phyloP scores from a whole-genome alignment of 192 early-diverging fungal genomes.

The Coemansia umbellata region DNA sequence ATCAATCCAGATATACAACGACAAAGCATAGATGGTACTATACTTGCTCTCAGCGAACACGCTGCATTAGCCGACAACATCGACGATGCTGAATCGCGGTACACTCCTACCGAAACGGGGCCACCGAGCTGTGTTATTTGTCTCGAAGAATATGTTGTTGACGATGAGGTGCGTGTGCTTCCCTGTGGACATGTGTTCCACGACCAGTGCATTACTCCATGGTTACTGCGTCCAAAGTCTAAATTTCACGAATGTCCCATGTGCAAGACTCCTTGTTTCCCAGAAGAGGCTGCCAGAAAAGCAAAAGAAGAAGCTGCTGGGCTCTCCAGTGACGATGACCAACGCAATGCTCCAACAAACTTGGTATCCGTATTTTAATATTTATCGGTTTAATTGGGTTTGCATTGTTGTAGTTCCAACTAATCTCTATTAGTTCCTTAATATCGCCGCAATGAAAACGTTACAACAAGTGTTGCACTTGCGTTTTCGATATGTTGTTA shows the following conservation, averaged over 20 bases:
- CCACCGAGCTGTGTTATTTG: conserved; percentile 60
- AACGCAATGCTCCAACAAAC: not conserved
- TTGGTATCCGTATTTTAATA: conserved; percentile 29
- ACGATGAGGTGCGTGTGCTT: conserved; percentile 57
- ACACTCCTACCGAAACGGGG: not conserved
- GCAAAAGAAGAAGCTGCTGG: conserved; percentile 12
- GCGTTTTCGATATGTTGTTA: too few species aligned
- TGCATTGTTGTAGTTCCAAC: too few species aligned
- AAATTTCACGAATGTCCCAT: conserved; percentile 45
- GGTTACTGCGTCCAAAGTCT: conserved; percentile 30
- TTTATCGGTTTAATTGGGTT: too few species aligned
- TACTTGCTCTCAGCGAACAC: too few species aligned
- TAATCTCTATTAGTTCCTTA: too few species aligned
- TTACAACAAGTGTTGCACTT: too few species aligned
- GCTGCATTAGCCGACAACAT: not conserved
- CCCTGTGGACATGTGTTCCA: conserved; percentile 66
- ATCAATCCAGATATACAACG: not conserved
- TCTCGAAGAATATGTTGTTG: conserved; percentile 57
- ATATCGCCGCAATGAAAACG: too few species aligned
- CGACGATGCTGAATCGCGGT: not conserved
- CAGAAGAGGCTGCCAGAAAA: conserved; percentile 18
- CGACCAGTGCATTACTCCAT: conserved; percentile 55
- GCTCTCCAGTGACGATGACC: conserved; percentile 1
- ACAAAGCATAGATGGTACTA: not conserved
- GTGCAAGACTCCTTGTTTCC: conserved; percentile 38